Percentiles rank a stretch among this genome's conserved stretches.
Evolutionary conservation across 1,284 basidiomycete species (phyloP).

Genomic region (Spongiforma sp.): DNA sequence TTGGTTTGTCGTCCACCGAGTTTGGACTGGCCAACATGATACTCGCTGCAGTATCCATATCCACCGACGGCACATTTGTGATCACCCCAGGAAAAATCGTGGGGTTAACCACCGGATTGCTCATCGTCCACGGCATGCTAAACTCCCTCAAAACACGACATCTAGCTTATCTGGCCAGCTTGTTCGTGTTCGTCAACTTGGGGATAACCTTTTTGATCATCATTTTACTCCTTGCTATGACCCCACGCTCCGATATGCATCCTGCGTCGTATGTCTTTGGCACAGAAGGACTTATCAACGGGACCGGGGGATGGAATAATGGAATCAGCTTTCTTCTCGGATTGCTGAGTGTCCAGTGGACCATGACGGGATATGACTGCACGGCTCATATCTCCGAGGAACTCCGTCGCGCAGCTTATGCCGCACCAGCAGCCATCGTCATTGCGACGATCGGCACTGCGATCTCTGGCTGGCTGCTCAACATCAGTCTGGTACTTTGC

Average conservation of each 20-base stretch:
- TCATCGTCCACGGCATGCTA: conserved; percentile 76
- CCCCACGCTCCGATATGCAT: conserved; percentile 83
- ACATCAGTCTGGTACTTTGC: conserved; percentile 84
- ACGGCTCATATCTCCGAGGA: conserved; percentile 94
- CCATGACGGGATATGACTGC: conserved; percentile 81
- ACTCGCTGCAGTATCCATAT: conserved; percentile 65
- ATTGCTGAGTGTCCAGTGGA: conserved; percentile 91
- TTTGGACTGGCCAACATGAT: conserved; percentile 93
- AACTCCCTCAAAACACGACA: conserved; percentile 86
- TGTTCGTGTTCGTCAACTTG: conserved; percentile 89
- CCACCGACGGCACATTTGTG: conserved; percentile 18
- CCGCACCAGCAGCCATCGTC: conserved; percentile 82
- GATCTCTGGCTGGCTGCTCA: conserved; percentile 82
- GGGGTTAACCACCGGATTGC: conserved; percentile 74
- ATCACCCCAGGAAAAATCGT: conserved; percentile 64
- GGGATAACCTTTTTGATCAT: conserved; percentile 81
- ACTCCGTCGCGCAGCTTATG: conserved; percentile 87
- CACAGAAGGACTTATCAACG: conserved; percentile 67
- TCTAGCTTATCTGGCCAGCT: conserved; percentile 78
- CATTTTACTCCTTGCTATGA: conserved; percentile 83
- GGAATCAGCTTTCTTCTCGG: conserved; percentile 90
- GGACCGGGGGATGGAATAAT: conserved; percentile 80
- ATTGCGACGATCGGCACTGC: conserved; percentile 91
- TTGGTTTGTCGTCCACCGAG: conserved; percentile 86
- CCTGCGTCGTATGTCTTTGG: conserved; percentile 81